Conservation (phyloP, 306 rosid species). For the Lathyrus sativus region DNA sequence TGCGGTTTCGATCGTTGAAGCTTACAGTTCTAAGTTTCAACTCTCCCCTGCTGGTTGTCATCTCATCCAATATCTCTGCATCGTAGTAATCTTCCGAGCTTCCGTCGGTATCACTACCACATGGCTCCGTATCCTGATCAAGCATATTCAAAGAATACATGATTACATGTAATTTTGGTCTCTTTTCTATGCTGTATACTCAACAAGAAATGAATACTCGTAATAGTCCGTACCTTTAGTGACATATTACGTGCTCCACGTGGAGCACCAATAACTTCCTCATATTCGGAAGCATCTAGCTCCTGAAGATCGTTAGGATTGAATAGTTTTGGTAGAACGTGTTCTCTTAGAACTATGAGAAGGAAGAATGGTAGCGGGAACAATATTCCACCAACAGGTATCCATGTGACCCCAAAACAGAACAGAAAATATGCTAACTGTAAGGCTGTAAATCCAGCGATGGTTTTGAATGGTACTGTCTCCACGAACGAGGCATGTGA, state of each 20-base stretch:
- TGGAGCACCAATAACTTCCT: conserved; percentile 68
- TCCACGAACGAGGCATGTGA: conserved; percentile 89
- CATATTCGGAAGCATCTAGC: conserved; percentile 89
- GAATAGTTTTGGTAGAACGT: conserved; percentile 73
- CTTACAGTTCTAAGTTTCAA: conserved; percentile 69
- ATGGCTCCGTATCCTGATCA: conserved; percentile 58
- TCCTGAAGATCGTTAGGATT: conserved; percentile 60
- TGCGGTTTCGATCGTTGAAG: conserved; percentile 40
- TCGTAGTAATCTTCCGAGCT: conserved; percentile 58
- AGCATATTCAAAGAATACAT: conserved; percentile 17
- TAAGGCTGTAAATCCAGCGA: conserved; percentile 66
- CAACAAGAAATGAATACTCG: conserved; percentile 11
- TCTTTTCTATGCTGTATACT: not conserved
- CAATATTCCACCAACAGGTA: conserved; percentile 85
- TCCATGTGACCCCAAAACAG: conserved; percentile 83
- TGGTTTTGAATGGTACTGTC: conserved; percentile 77
- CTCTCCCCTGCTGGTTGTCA: conserved; percentile 86
- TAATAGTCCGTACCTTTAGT: conserved; percentile 32
- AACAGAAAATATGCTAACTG: conserved; percentile 66
- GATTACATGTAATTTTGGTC: not conserved
- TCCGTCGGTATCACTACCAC: conserved; percentile 38
- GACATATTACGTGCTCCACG: conserved; percentile 2
- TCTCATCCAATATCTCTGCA: conserved; percentile 78
- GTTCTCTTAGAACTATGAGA: conserved; percentile 73
- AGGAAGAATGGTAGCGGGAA: conserved; percentile 89